These are phyloP conservation scores for Climacium dendroides DNA, from an alignment of 225 moss, liverwort and hornwort genomes.

Conservation along the genomic window DNA sequence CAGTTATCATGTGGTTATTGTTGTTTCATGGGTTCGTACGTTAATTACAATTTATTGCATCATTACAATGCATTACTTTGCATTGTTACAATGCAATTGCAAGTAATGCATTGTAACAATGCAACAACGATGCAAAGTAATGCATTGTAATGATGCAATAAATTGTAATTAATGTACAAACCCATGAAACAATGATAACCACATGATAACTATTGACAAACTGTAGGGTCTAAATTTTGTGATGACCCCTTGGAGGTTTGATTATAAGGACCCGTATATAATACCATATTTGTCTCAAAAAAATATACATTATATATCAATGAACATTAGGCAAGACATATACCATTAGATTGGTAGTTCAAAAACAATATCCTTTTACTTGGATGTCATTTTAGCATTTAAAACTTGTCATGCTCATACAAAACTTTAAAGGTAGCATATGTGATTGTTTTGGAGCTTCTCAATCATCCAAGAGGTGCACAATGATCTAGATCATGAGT, in stretches of 20 bases:
- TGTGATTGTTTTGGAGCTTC: neutral
- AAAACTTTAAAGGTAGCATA: fast-evolving
- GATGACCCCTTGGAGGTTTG: neutral
- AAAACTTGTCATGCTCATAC: neutral
- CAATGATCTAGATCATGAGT: neutral
- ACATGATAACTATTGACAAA: too few species aligned
- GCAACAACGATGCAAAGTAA: too few species aligned
- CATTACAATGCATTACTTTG: too few species aligned
- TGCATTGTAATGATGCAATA: too few species aligned
- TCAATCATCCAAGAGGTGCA: neutral
- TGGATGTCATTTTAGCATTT: neutral
- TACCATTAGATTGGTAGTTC: neutral
- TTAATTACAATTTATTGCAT: too few species aligned
- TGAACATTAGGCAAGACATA: neutral
- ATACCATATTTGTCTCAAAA: neutral
- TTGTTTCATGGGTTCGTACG: too few species aligned
- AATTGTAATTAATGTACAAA: too few species aligned
- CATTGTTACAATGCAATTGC: too few species aligned
- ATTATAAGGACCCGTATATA: fast-evolving
- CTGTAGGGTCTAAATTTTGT: too few species aligned
- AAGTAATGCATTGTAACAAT: too few species aligned
- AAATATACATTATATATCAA: neutral
- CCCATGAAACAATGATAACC: too few species aligned
- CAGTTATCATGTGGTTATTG: too few species aligned
- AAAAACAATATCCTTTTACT: fast-evolving